phyloP scores from a whole-genome alignment of 306 rosid genomes.

The Cotoneaster glaucophyllus region DNA sequence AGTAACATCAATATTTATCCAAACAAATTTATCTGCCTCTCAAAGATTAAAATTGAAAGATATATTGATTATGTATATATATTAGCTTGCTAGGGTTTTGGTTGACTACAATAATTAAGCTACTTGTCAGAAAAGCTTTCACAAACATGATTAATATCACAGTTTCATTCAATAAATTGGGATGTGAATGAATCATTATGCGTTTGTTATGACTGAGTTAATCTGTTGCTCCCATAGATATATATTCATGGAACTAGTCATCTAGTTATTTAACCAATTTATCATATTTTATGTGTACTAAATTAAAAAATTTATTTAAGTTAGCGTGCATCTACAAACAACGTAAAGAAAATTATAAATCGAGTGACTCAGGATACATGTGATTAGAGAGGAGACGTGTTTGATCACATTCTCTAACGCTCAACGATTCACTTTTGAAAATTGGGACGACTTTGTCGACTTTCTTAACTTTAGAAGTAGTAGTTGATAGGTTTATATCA shows the following conservation, averaged over 20 bases:
- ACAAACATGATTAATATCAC: neutral
- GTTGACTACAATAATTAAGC: neutral
- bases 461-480: constrained; percentile 21
- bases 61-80: neutral
- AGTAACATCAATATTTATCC: neutral
- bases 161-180: neutral
- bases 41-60: neutral
- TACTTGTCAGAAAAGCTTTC: neutral
- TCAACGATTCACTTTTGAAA: neutral
- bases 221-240: neutral
- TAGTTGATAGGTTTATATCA: constrained; percentile 41
- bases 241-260: neutral
- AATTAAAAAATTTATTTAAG: neutral
- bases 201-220: neutral
- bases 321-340: constrained; percentile 8
- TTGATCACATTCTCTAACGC: neutral
- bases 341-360: constrained; percentile 1
- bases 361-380: neutral
- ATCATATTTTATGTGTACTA: neutral
- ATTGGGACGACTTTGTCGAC: constrained; percentile 24
- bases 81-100: neutral
- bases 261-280: constrained; percentile 32
- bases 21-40: constrained; percentile 1
- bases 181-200: neutral
- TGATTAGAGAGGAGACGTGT: constrained; percentile 10